These are phyloP conservation scores for Corrigiola litoralis DNA, from an alignment of 179 eudicot genomes.

Conservation along the genomic window DNA sequence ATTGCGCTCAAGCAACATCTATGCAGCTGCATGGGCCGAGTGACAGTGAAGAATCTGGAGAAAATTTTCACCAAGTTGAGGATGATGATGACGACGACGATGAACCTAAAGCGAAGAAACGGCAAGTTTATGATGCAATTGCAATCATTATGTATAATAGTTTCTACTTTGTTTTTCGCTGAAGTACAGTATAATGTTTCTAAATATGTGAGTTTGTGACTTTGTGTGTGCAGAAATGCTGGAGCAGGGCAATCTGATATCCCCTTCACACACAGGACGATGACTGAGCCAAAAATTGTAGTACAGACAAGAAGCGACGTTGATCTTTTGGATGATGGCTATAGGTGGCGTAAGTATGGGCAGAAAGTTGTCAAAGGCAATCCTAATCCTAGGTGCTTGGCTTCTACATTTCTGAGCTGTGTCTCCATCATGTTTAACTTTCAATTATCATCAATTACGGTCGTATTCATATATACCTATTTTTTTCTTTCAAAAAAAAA, in stretches of 20 bases:
- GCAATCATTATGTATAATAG: too few relatives aligned
- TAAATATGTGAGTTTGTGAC: neutral
- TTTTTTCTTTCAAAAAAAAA: too few relatives aligned
- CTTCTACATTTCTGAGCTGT: neutral
- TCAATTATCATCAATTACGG: neutral
- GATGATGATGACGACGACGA: constrained; percentile 24
- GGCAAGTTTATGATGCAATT: constrained; percentile 16
- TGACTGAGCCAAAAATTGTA: constrained; percentile 48
- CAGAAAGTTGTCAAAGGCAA: constrained; percentile 50
- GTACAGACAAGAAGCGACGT: constrained; percentile 46
- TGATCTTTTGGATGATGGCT: constrained; percentile 47
- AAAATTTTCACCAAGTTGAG: constrained; percentile 18
- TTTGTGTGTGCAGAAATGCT: constrained; percentile 16
- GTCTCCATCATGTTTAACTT: neutral
- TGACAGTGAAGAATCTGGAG: constrained; percentile 47
- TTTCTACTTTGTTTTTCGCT: neutral
- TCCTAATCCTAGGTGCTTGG: constrained; percentile 33
- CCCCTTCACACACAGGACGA: constrained; percentile 32
- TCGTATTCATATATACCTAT: too few relatives aligned
- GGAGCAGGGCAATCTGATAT: constrained; percentile 29
- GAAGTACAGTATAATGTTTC: neutral
- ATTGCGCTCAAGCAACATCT: constrained; percentile 32
- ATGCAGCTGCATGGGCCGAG: constrained; percentile 42
- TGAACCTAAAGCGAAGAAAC: constrained; percentile 27
- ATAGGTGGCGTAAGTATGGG: constrained; percentile 51